Evolutionary conservation across 1,284 basidiomycete species (phyloP), one percentile per base, ranked within the genome.

Genomic region (Cryptococcus amylolentus): DNA sequence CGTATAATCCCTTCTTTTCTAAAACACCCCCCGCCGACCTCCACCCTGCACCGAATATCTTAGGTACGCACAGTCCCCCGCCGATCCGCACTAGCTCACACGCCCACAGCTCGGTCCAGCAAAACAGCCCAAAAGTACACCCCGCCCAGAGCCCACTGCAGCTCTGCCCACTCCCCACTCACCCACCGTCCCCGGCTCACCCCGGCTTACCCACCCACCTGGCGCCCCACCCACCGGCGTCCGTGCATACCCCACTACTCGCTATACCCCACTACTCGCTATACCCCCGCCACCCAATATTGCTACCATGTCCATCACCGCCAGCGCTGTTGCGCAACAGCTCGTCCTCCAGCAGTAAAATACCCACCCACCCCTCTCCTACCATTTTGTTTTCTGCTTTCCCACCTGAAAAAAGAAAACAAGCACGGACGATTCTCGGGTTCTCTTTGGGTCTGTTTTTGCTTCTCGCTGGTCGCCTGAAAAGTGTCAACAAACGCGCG

Each of bases 221-320:
- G 18, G 42, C 42, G 18, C 42, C 42, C 3, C n/a, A 44, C 7
- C 7, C 42, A 18, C 3, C n/a, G 2, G 5, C 13, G 3, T 13
- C 7, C 18, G 8, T 23, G 4, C 10, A 37, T 35, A 49, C 16
- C 28, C n/a, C n/a, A 7, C 16, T 52, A 56, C 60, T 46, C 60
- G 45, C 61, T 61, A 56, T 55, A 58, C 16, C 28, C n/a, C n/a
- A 7, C n/a, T 52, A 56, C 60, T 46, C 60, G 45, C 61, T 59
- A 57, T 55, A 58, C 23, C 59, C 41, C 55, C 49, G 43, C 45
- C 56, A 43, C 44, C 35, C n/a, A 57, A 54, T 53, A 53, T 55
- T 44, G 28, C 48, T 16, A 49, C 37, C 43, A 58, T 43, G 28
- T 26, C 42, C 43, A 43, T 13, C 10, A 51, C 10, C 26, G n/a